phyloP scores from a whole-genome alignment of 805 yeast genomes.

The Lachancea cidri region DNA sequence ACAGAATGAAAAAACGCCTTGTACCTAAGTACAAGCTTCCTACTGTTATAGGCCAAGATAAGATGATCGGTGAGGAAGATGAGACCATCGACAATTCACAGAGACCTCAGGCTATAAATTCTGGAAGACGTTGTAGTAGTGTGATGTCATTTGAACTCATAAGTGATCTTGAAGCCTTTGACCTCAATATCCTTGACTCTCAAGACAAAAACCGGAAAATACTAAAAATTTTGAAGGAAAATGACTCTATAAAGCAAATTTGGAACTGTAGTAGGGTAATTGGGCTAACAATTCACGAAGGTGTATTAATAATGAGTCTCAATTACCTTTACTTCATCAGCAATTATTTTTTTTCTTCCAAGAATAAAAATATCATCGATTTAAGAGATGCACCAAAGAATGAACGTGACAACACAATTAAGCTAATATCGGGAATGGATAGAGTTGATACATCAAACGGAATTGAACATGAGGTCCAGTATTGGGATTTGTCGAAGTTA shows the following conservation, averaged over 20 bases:
- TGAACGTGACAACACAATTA: constrained; percentile 64
- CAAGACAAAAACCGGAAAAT: constrained; percentile 75
- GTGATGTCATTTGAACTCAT: constrained; percentile 40
- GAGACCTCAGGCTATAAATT: background rate
- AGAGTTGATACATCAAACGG: constrained; percentile 15
- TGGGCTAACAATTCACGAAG: constrained; percentile 74
- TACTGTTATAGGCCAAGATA: background rate
- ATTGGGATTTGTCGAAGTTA: constrained; percentile 58
- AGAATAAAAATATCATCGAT: constrained; percentile 54
- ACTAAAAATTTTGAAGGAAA: constrained; percentile 58
- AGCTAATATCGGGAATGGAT: constrained; percentile 49
- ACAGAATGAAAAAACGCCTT: constrained; percentile 60
- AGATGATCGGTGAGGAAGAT: too few relatives aligned
- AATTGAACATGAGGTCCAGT: constrained; percentile 41
- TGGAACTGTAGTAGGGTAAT: constrained; percentile 73
- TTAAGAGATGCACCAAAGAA: constrained; percentile 58
- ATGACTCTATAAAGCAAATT: constrained; percentile 64
- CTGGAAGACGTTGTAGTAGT: constrained; percentile 14
- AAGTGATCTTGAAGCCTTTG: constrained; percentile 37
- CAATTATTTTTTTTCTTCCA: constrained; percentile 49
- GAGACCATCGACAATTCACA: background rate
- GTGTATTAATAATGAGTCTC: constrained; percentile 65
- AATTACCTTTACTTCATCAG: constrained; percentile 63
- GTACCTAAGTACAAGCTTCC: constrained; percentile 34
- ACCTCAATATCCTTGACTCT: constrained; percentile 26